Evolutionary conservation across 306 rosid species (phyloP).

Genomic region (Arachis stenosperma): DNA sequence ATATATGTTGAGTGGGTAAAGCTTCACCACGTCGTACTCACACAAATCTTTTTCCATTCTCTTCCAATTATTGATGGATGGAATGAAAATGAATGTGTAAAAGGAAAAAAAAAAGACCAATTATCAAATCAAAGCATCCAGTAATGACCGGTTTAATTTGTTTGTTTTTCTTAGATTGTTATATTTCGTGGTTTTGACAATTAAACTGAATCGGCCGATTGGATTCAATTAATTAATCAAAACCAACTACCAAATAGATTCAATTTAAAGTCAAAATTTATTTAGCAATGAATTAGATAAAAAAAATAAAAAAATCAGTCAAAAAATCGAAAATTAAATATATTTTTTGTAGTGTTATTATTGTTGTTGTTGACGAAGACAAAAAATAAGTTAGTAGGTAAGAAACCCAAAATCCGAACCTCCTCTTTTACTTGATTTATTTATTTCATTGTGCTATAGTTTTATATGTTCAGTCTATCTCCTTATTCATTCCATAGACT

Average conservation of each 20-base stretch:
- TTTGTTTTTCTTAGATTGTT: constrained; percentile 1
- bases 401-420: neutral
- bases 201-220: too few relatives aligned
- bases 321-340: too few relatives aligned
- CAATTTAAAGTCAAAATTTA: too few relatives aligned
- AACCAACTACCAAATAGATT: too few relatives aligned
- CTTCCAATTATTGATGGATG: neutral
- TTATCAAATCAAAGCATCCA: neutral
- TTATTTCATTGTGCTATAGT: neutral
- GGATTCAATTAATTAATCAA: too few relatives aligned
- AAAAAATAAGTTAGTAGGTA: too few relatives aligned
- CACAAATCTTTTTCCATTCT: neutral
- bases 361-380: neutral
- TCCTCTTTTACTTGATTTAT: neutral
- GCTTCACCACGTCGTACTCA: too few relatives aligned
- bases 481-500: neutral
- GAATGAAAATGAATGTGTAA: constrained; percentile 6
- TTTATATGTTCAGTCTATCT: too few relatives aligned
- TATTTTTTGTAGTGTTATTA: too few relatives aligned
- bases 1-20: neutral
- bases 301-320: too few relatives aligned
- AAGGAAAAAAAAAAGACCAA: neutral
- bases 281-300: too few relatives aligned
- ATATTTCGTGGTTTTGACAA: neutral
- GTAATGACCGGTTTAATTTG: neutral